These are phyloP conservation scores for Neurospora tetrasperma DNA, from an alignment of 495 filamentous ascomycete species.

Conservation along the genomic window DNA sequence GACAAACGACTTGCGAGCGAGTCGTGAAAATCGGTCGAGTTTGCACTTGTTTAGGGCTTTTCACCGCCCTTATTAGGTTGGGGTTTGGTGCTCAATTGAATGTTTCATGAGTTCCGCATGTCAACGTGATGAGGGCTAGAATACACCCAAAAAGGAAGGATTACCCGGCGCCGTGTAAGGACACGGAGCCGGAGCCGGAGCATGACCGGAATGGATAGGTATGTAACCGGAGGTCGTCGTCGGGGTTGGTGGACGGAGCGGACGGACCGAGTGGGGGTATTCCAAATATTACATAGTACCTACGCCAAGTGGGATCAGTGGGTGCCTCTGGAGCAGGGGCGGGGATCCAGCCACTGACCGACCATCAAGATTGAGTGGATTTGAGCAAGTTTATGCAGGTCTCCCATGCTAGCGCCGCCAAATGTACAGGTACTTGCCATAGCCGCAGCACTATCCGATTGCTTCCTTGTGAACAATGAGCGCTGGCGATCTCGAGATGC, in stretches of 20 bases:
- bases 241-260: background rate
- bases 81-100: too few relatives aligned
- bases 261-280: background rate
- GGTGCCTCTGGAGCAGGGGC: background rate
- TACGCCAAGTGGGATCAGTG: background rate
- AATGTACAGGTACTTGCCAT: conserved; percentile 12
- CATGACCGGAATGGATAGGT: background rate
- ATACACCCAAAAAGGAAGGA: too few relatives aligned
- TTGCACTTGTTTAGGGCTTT: too few relatives aligned
- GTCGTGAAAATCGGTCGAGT: too few relatives aligned
- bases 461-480: background rate
- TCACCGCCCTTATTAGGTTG: too few relatives aligned
- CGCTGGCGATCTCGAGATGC: background rate
- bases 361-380: conserved; percentile 12
- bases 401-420: background rate
- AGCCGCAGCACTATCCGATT: background rate
- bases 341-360: background rate
- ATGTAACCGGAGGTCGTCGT: background rate
- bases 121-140: too few relatives aligned
- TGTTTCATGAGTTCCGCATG: too few relatives aligned
- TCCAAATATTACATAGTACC: background rate
- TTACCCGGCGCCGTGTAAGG: too few relatives aligned
- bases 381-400: conserved; percentile 23
- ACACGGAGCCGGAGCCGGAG: background rate
- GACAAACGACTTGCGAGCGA: too few relatives aligned